Conservation (phyloP, 148 eudicot genomes). For the Rhododendron ovatum region DNA sequence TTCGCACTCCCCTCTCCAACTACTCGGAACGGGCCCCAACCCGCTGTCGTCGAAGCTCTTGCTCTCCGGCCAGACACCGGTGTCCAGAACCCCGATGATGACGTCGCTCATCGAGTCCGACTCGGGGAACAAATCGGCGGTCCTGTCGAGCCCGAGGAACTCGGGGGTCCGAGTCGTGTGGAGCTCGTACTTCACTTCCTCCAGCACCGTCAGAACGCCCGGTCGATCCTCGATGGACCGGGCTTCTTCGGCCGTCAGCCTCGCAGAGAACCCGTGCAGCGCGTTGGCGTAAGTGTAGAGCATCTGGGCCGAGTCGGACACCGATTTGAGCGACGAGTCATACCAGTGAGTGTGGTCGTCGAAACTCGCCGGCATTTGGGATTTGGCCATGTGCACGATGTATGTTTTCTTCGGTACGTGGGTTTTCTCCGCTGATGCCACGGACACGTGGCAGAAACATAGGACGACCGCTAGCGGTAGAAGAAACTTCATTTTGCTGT, state of each 20-base stretch:
- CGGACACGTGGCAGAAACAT: constrained; percentile 7
- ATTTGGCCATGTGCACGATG: constrained; percentile 43
- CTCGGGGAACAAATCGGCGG: constrained; percentile 24
- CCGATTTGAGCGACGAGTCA: constrained; percentile 38
- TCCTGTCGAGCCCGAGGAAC: constrained; percentile 37
- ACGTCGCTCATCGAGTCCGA: constrained; percentile 30
- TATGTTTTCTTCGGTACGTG: constrained; percentile 22
- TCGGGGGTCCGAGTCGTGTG: constrained; percentile 46
- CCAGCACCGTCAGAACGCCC: constrained; percentile 32
- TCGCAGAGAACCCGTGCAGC: constrained; percentile 40
- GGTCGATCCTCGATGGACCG: constrained; percentile 15
- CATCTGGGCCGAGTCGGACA: constrained; percentile 31
- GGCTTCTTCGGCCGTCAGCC: constrained; percentile 29
- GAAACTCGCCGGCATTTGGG: constrained; percentile 37
- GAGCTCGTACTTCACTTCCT: constrained; percentile 37
- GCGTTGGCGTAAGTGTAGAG: constrained; percentile 36
- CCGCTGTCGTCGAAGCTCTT: constrained; percentile 39
- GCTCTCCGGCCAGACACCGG: constrained; percentile 50
- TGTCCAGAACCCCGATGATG: constrained; percentile 39
- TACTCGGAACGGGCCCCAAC: constrained; percentile 31
- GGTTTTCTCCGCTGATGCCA: background rate
- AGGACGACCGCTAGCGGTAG: constrained; percentile 5
- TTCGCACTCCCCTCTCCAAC: constrained; percentile 44
- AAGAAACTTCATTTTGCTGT: background rate
- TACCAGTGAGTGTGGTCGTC: constrained; percentile 37